A percentile compares a stretch with the other conserved stretches of the same genome.
Conservation (phyloP, 2,329 filamentous ascomycete genomes). For the Aaosphaeria pasadenensis region DNA sequence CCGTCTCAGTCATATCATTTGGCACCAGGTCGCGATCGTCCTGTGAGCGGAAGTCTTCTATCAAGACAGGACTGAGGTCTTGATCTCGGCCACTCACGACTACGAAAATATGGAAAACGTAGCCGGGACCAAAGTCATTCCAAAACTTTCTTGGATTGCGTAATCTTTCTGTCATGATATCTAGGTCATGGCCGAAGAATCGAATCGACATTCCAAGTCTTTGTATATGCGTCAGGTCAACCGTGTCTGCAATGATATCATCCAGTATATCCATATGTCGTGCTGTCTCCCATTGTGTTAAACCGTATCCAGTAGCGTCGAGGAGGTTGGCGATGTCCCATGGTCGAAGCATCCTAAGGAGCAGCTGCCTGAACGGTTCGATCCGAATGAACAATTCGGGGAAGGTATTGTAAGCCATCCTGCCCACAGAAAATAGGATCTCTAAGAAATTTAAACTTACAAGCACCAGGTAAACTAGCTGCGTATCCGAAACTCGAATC, state of each 20-base stretch:
- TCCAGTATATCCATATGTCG: constrained; percentile 2
- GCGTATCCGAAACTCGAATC: no score
- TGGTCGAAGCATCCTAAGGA: background rate
- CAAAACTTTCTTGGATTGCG: background rate
- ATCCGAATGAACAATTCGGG: background rate
- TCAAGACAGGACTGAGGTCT: background rate
- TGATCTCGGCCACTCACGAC: background rate
- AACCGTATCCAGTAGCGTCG: background rate
- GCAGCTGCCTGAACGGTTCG: background rate
- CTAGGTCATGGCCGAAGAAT: background rate
- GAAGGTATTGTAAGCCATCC: background rate
- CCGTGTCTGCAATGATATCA: constrained; percentile 1
- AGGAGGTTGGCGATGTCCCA: background rate
- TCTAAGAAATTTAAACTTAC: no score
- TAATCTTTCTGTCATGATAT: background rate
- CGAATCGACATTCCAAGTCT: background rate
- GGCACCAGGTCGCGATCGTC: background rate
- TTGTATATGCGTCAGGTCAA: background rate
- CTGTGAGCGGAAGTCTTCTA: background rate
- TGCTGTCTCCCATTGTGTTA: background rate
- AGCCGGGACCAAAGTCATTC: background rate
- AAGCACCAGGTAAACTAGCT: no score
- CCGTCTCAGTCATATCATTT: background rate
- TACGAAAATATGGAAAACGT: background rate
- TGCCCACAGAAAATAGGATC: no score